These are phyloP conservation scores for Podaxis rugospora DNA, from an alignment of 768 basidiomycete species.

Conservation along the genomic window DNA sequence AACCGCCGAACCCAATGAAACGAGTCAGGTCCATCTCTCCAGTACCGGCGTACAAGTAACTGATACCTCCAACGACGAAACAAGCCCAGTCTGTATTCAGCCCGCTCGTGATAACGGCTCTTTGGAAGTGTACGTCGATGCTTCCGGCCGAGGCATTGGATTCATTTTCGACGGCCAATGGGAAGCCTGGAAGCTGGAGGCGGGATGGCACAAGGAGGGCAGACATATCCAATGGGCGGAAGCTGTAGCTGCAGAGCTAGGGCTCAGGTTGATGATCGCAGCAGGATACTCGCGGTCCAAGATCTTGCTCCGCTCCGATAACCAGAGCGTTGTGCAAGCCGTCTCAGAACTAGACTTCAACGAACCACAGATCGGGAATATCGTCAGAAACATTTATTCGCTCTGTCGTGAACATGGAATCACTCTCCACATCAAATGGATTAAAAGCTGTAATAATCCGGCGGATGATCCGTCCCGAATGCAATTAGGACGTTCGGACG, in stretches of 20 bases:
- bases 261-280: conserved; percentile 26
- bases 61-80: not conserved
- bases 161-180: conserved; percentile 28
- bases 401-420: conserved; percentile 19
- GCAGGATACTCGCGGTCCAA: conserved; percentile 17
- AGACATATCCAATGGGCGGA: conserved; percentile 41
- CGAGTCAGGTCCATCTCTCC: not conserved
- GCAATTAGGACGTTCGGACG: not conserved
- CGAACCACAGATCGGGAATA: conserved; percentile 20
- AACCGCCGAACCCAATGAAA: not conserved
- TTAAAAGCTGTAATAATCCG: conserved; percentile 27
- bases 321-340: conserved; percentile 33
- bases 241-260: conserved; percentile 40
- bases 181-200: conserved; percentile 34
- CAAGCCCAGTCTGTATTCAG: not conserved
- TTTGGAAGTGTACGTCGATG: not conserved
- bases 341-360: conserved; percentile 22
- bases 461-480: conserved; percentile 29
- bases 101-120: not conserved
- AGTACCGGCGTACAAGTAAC: not conserved
- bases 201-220: conserved; percentile 23
- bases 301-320: conserved; percentile 34
- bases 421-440: conserved; percentile 22
- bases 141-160: not conserved
- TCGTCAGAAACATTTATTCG: conserved; percentile 24